Percentiles rank a stretch among this genome's conserved stretches.
These are phyloP conservation scores for Fagopyrum esculentum DNA, from an alignment of 148 eudicot genomes.

Conservation along the genomic window DNA sequence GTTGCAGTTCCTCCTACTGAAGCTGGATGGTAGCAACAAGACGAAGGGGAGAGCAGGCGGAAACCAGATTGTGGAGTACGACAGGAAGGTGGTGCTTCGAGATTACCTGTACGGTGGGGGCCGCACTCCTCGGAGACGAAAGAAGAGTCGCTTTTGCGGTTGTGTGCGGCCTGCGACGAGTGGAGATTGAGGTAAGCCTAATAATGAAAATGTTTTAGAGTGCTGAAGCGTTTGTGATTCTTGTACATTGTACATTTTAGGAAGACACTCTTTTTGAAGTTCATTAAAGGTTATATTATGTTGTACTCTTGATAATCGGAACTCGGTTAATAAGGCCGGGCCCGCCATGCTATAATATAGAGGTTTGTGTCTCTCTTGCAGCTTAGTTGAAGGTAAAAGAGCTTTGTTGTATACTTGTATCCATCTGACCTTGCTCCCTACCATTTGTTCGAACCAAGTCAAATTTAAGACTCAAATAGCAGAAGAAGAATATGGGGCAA, in stretches of 20 bases:
- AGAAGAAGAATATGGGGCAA: neutral
- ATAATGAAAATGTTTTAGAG: conserved; percentile 21
- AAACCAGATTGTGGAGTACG: conserved; percentile 34
- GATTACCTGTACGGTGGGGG: conserved; percentile 72
- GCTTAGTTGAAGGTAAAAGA: neutral
- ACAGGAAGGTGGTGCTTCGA: conserved; percentile 46
- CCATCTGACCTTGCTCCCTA: too few relatives aligned
- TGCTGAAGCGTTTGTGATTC: neutral
- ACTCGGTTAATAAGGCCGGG: neutral
- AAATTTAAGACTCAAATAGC: neutral
- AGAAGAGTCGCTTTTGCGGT: conserved; percentile 55
- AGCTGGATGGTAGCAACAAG: conserved; percentile 28
- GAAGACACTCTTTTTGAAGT: neutral
- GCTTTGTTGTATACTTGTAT: neutral
- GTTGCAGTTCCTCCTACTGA: conserved; percentile 63
- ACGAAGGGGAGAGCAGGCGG: conserved; percentile 34
- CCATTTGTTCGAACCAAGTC: neutral
- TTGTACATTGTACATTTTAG: conserved; percentile 5
- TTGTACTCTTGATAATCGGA: neutral
- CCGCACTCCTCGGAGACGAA: conserved; percentile 45
- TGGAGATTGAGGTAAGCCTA: conserved; percentile 25
- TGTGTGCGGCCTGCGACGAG: conserved; percentile 68
- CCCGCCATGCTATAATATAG: neutral
- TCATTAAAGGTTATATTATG: neutral
- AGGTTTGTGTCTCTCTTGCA: neutral